Conservation (phyloP, 768 basidiomycete species). For the Auriculariales sp. region DNA sequence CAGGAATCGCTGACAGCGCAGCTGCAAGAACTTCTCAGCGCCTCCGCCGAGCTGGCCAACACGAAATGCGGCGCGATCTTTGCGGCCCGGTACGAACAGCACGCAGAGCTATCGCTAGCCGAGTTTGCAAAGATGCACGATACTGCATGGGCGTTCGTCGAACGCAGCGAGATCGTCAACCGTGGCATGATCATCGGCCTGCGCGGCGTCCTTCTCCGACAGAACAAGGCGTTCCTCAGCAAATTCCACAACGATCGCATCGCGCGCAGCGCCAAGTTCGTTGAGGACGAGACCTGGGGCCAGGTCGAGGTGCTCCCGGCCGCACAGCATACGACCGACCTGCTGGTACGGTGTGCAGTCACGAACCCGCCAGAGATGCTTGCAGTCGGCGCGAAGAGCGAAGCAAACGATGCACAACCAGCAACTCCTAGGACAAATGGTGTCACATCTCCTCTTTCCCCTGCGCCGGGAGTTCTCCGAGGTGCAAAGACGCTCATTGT, state of each 20-base stretch:
- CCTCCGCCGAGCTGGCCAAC: constrained; percentile 76
- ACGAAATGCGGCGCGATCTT: constrained; percentile 70
- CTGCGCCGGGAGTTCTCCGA: constrained; percentile 10
- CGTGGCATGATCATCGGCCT: constrained; percentile 87
- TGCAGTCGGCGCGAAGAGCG: neutral
- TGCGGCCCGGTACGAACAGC: constrained; percentile 60
- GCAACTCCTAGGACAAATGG: constrained; percentile 4
- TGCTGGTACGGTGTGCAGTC: constrained; percentile 71
- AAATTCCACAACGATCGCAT: constrained; percentile 74
- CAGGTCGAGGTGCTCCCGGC: constrained; percentile 54
- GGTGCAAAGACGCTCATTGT: constrained; percentile 24
- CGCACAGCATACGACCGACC: constrained; percentile 57
- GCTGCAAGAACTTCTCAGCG: constrained; percentile 58
- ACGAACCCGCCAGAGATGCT: constrained; percentile 61
- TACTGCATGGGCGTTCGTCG: constrained; percentile 79
- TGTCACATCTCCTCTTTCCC: constrained; percentile 15
- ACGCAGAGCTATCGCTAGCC: constrained; percentile 52
- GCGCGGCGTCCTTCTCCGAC: constrained; percentile 70
- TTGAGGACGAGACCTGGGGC: constrained; percentile 93
- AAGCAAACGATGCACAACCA: constrained; percentile 3
- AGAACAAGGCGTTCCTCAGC: constrained; percentile 81
- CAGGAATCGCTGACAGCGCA: constrained; percentile 38
- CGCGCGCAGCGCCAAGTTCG: constrained; percentile 68
- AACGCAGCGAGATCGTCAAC: constrained; percentile 74
- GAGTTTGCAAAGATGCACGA: constrained; percentile 76